Evolutionary conservation across 371 early-diverging fungal species (phyloP).

Genomic region (Circinella minor): DNA sequence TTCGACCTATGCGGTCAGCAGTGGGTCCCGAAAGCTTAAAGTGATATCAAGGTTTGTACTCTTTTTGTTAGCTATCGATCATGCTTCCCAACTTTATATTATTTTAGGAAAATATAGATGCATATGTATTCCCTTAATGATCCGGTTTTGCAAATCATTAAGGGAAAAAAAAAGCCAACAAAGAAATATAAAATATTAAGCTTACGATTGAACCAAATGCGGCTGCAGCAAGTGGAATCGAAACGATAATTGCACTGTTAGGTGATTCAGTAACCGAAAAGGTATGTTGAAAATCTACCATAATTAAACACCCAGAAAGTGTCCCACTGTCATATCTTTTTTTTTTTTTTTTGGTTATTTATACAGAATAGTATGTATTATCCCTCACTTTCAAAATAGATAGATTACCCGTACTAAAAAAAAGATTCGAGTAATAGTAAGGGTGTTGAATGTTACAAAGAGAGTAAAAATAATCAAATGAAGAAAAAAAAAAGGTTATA

Average conservation of each 20-base stretch:
- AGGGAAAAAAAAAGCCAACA: not conserved
- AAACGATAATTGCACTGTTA: conserved; percentile 21
- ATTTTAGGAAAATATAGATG: too few relatives aligned
- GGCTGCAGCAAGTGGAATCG: conserved; percentile 36
- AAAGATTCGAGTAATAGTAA: too few relatives aligned
- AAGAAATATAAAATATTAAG: not conserved
- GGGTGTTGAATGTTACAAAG: not conserved
- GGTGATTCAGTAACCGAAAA: conserved; percentile 9
- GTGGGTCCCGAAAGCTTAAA: conserved; percentile 39
- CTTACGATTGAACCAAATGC: conserved; percentile 43
- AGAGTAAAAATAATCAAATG: not conserved
- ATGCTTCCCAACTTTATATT: too few relatives aligned
- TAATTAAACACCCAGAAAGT: conserved; percentile 42
- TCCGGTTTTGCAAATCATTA: too few relatives aligned
- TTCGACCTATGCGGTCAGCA: conserved; percentile 46
- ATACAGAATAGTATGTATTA: too few relatives aligned
- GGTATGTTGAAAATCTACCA: conserved; percentile 36
- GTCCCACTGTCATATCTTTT: conserved; percentile 55
- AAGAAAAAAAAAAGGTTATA: not conserved
- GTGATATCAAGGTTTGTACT: conserved; percentile 8
- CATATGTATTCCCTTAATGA: too few relatives aligned
- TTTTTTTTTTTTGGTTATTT: not conserved
- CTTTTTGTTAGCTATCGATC: not conserved
- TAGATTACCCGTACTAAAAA: conserved; percentile 30
- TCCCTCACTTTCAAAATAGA: too few relatives aligned